Percentiles rank a stretch among this genome's conserved stretches.
These are phyloP conservation scores for Macaranga tanarius DNA, from an alignment of 441 rosid species.

Conservation along the genomic window DNA sequence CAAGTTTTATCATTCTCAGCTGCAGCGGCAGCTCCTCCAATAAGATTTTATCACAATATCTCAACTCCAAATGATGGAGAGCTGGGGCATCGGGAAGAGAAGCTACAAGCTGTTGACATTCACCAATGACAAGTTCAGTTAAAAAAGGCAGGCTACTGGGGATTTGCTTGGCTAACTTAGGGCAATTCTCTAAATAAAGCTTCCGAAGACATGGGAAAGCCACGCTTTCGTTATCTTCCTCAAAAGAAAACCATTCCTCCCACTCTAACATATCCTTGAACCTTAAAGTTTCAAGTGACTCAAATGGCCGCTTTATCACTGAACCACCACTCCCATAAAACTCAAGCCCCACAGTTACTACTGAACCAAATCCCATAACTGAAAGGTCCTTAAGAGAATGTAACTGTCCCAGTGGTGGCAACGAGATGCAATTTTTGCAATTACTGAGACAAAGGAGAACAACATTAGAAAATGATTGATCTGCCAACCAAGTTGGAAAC, in stretches of 20 bases:
- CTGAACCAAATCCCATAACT: conserved; percentile 19
- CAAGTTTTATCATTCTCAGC: neutral
- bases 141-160: conserved; percentile 30
- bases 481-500: conserved; percentile 35
- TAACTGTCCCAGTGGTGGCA: conserved; percentile 42
- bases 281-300: conserved; percentile 22
- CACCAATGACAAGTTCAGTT: neutral
- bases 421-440: conserved; percentile 26
- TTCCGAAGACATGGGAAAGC: conserved; percentile 24
- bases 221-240: neutral
- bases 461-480: conserved; percentile 25
- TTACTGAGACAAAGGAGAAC: conserved; percentile 19
- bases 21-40: neutral
- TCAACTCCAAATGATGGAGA: neutral
- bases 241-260: conserved; percentile 32
- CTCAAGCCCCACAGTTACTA: conserved; percentile 27
- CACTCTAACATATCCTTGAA: conserved; percentile 32
- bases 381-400: conserved; percentile 24
- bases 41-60: conserved; percentile 2
- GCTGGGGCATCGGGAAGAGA: neutral
- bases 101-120: neutral
- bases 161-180: neutral
- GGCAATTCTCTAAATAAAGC: conserved; percentile 14
- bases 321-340: conserved; percentile 26
- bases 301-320: conserved; percentile 10